These are phyloP conservation scores for Cardamine chenopodiifolia DNA, from an alignment of 345 rosid species.

Conservation along the genomic window DNA sequence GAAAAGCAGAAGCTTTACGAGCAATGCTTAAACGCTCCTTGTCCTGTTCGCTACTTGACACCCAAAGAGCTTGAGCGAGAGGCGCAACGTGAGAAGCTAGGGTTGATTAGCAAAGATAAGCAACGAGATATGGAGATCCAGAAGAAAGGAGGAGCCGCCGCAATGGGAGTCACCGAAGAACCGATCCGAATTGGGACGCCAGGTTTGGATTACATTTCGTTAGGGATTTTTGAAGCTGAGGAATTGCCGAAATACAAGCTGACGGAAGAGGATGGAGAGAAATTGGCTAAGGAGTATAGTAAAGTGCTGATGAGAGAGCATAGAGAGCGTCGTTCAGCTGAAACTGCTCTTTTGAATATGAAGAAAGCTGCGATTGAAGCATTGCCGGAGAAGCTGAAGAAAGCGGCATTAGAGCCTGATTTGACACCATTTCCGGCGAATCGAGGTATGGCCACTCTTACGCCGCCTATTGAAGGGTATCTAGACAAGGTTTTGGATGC, in stretches of 20 bases:
- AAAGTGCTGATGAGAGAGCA: constrained; percentile 85
- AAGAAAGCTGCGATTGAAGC: constrained; percentile 91
- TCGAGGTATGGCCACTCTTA: constrained; percentile 82
- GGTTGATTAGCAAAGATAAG: constrained; percentile 76
- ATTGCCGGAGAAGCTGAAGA: constrained; percentile 71
- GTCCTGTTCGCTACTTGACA: constrained; percentile 73
- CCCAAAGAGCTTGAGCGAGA: constrained; percentile 69
- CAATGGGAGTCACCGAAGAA: constrained; percentile 74
- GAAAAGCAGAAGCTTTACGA: constrained; percentile 65
- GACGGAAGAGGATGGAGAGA: constrained; percentile 81
- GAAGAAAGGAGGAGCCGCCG: constrained; percentile 74
- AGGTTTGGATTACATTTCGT: constrained; percentile 70
- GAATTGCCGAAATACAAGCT: constrained; percentile 81
- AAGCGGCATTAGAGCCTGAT: constrained; percentile 81
- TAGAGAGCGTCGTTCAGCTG: constrained; percentile 81
- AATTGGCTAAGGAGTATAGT: constrained; percentile 85
- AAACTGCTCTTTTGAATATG: constrained; percentile 58
- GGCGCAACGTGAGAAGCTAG: constrained; percentile 80
- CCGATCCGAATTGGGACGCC: constrained; percentile 78
- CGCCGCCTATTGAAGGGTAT: constrained; percentile 97
- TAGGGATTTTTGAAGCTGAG: constrained; percentile 76
- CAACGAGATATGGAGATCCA: constrained; percentile 72
- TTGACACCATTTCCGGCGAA: constrained; percentile 74
- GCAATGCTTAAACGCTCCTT: constrained; percentile 77
- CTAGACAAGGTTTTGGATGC: constrained; percentile 88